Base-by-base conservation (phyloP, 2,329 filamentous ascomycete species). In the Gyromitra esculenta region DNA sequence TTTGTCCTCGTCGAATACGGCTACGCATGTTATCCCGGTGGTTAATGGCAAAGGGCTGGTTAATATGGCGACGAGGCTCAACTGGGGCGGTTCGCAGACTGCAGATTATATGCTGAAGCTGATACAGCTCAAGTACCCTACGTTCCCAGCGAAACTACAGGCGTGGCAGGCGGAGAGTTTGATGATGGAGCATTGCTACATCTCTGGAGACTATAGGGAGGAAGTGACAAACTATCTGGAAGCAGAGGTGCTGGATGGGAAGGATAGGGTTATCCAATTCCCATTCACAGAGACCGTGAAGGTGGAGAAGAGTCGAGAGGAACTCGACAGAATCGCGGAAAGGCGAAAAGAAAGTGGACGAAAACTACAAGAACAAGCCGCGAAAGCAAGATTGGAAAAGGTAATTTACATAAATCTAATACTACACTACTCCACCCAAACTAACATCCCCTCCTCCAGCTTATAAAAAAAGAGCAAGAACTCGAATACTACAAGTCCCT, bases 311-410 rank as follows among this genome's bases (percentile, higher is more conserved):
- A 96, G 91, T 1, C 93, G 97, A 82, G 96, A 98, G 83, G 96
- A 99, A 83, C 87, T 99, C 15, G 93, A 92, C 1, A 88, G 90
- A 52, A 93, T 96, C 79, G 94, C 95, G 9, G 96, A 99, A 85
- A 91, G 95, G 82, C 93, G 97, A 82, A 97, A 96, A 83, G 96
- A 99, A 84, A 96, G 93, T 80, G 96, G 96, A 0, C 88, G 96
- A 79, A 88, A 96, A 59, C 83, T 99, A 35, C 96, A 99, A 83
- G 94, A 97, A 81, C 96, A 99, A 84, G 96, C 96, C 0, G 95
- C 95, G 8, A 98, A 97, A 84, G 97, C 97, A 93, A 91, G 96
- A 6, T 86, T 99, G 0, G 96, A 99, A 79, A 97, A 97, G 82
- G 79, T 79, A 73, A 35, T 7, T 31, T 31, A 1, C 4, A 31